A percentile compares a stretch with the other conserved stretches of the same genome.
These are phyloP conservation scores for Euphorbia corollata DNA, from an alignment of 441 rosid species.

Conservation along the genomic window DNA sequence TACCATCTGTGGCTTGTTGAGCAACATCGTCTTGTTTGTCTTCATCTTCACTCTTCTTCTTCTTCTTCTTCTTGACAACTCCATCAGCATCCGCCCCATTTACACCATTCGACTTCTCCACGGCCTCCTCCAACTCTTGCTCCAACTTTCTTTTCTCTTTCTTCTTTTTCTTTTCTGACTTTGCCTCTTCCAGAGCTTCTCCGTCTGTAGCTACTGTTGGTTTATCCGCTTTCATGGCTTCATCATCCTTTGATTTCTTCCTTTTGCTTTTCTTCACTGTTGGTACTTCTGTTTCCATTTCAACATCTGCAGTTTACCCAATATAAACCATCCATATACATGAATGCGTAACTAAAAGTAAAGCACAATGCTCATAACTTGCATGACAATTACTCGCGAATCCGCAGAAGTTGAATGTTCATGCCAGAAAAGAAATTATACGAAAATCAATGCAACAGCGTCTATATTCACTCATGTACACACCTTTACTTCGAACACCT, in stretches of 20 bases:
- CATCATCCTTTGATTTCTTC: slow-evolving; percentile 54
- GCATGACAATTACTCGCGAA: background rate
- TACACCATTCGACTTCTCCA: slow-evolving; percentile 22
- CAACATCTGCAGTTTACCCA: slow-evolving; percentile 28
- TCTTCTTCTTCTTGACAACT: slow-evolving; percentile 42
- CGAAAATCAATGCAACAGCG: background rate
- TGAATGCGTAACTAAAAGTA: background rate
- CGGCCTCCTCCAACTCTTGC: slow-evolving; percentile 16
- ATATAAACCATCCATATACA: background rate
- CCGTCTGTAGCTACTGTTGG: slow-evolving; percentile 27
- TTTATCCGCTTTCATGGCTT: slow-evolving; percentile 35
- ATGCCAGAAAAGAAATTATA: background rate
- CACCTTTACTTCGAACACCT: slow-evolving; percentile 49
- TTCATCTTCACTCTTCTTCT: slow-evolving; percentile 44
- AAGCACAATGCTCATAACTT: background rate
- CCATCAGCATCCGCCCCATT: slow-evolving; percentile 23
- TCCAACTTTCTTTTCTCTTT: slow-evolving; percentile 41
- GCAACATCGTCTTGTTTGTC: slow-evolving; percentile 22
- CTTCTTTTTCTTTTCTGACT: slow-evolving; percentile 54
- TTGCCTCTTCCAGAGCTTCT: slow-evolving; percentile 36
- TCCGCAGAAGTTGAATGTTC: background rate
- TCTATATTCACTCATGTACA: background rate
- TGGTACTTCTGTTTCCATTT: slow-evolving; percentile 43
- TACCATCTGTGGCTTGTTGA: slow-evolving; percentile 23
- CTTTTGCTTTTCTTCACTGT: slow-evolving; percentile 74